Percentiles rank a stretch among this genome's conserved stretches.
Evolutionary conservation across 495 filamentous ascomycete species (phyloP).

Genomic region (Daldinia grandis): DNA sequence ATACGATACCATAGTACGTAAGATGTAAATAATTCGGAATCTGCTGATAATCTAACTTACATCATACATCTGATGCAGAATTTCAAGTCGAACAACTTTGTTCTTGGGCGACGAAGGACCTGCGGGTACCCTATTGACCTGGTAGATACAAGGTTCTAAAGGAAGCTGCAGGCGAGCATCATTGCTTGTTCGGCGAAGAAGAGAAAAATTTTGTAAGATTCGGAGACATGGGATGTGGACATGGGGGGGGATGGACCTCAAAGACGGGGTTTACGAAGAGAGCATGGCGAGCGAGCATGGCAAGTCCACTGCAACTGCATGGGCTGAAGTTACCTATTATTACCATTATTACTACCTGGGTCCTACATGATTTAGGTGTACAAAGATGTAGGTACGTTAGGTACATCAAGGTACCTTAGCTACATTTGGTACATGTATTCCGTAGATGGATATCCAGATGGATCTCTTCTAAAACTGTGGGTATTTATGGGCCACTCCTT

Average conservation of each 20-base stretch:
- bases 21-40: not conserved
- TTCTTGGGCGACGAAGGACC: slow-evolving; percentile 7
- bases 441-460: slow-evolving; percentile 35
- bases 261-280: slow-evolving; percentile 36
- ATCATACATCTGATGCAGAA: not conserved
- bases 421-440: not conserved
- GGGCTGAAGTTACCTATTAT: slow-evolving; percentile 21
- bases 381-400: not conserved
- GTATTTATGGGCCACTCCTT: slow-evolving; percentile 25
- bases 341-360: slow-evolving; percentile 14
- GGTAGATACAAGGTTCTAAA: slow-evolving; percentile 23
- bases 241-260: slow-evolving; percentile 9
- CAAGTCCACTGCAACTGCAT: slow-evolving; percentile 34
- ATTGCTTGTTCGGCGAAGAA: slow-evolving; percentile 30
- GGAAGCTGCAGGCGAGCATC: slow-evolving; percentile 31
- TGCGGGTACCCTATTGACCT: slow-evolving; percentile 37
- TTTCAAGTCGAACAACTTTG: slow-evolving; percentile 29
- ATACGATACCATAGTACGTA: not conserved
- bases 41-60: not conserved
- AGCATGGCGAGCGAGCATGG: slow-evolving; percentile 34
- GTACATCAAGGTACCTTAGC: not conserved
- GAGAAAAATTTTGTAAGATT: slow-evolving; percentile 32
- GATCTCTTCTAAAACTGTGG: slow-evolving; percentile 34
- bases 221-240: slow-evolving; percentile 29
- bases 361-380: no score